These are phyloP conservation scores for Beauveria medogensis DNA, from an alignment of 2,329 filamentous ascomycete species.

Conservation along the genomic window DNA sequence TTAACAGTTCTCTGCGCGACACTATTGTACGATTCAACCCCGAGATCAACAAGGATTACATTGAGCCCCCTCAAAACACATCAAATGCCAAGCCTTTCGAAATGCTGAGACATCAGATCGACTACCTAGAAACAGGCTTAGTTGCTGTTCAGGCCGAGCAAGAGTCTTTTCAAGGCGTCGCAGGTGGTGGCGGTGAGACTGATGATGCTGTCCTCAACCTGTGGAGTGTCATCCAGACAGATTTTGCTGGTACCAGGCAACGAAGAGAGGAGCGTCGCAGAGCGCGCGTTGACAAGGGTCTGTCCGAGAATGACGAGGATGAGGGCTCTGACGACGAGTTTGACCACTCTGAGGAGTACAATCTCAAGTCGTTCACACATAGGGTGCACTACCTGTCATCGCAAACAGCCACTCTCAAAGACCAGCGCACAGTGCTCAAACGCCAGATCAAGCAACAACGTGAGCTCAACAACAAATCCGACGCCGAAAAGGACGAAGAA, in stretches of 20 bases:
- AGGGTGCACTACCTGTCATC: conserved; percentile 73
- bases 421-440: conserved; percentile 83
- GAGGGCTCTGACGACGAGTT: conserved; percentile 47
- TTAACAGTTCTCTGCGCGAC: conserved; percentile 60
- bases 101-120: conserved; percentile 50
- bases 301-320: conserved; percentile 50
- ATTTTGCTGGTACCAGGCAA: conserved; percentile 46
- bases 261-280: conserved; percentile 45
- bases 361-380: conserved; percentile 64
- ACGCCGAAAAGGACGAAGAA: conserved; percentile 60
- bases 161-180: conserved; percentile 26
- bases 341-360: conserved; percentile 55
- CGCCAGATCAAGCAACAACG: conserved; percentile 93
- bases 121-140: conserved; percentile 63
- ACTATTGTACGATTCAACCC: conserved; percentile 59
- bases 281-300: conserved; percentile 47
- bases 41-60: conserved; percentile 38
- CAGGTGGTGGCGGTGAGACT: conserved; percentile 40
- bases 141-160: conserved; percentile 52
- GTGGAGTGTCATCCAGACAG: conserved; percentile 47
- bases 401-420: conserved; percentile 68
- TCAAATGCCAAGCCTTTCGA: conserved; percentile 34
- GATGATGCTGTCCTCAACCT: conserved; percentile 45
- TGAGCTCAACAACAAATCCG: conserved; percentile 82
- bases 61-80: conserved; percentile 29